Evolutionary conservation across 2,329 filamentous ascomycete species (phyloP).

Genomic region (Fusarium sp.): DNA sequence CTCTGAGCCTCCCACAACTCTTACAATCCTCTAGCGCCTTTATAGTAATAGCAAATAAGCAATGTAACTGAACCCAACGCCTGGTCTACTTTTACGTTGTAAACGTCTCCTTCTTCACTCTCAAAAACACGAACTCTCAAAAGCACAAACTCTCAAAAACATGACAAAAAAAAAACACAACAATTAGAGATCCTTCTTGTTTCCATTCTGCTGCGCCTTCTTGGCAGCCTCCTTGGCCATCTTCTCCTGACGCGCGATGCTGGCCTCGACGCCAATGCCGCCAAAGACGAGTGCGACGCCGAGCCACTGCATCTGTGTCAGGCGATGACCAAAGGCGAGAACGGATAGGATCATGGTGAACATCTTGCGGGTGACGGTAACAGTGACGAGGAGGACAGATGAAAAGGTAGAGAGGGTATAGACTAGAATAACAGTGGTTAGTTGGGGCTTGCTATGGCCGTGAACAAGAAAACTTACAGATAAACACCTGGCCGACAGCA

Average conservation of each 20-base stretch:
- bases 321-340: constrained; percentile 89
- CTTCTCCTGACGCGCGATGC: constrained; percentile 86
- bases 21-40: background rate
- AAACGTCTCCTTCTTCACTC: background rate
- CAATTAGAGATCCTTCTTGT: constrained; percentile 50
- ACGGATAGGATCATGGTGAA: constrained; percentile 98
- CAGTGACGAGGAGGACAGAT: constrained; percentile 90
- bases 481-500: constrained; percentile 95
- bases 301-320: constrained; percentile 91
- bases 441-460: background rate
- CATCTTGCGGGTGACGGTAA: constrained; percentile 99
- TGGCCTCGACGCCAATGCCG: constrained; percentile 90
- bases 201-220: constrained; percentile 46
- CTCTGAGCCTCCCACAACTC: background rate
- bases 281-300: constrained; percentile 95
- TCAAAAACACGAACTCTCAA: background rate
- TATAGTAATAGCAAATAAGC: background rate
- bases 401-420: constrained; percentile 94
- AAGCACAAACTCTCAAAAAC: background rate
- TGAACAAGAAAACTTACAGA: constrained; percentile 67
- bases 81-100: background rate
- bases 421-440: constrained; percentile 60
- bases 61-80: background rate
- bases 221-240: constrained; percentile 78
- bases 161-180: background rate